phyloP scores from a whole-genome alignment of 495 filamentous ascomycete genomes.

The Sphaerosporella brunnea region DNA sequence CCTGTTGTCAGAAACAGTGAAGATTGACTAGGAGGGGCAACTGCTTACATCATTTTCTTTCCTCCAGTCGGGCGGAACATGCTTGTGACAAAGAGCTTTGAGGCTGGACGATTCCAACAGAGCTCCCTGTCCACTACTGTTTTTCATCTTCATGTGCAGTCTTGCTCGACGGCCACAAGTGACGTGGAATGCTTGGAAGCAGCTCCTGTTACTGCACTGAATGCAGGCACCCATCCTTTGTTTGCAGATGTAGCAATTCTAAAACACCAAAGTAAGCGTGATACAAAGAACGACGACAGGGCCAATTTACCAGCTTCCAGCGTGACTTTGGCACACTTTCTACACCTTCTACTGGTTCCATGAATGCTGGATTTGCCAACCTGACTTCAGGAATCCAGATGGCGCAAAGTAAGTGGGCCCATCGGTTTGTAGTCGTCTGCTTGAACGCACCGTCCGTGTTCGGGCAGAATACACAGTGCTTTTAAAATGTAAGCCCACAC shows the following conservation, averaged over 20 bases:
- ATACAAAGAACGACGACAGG: neutral
- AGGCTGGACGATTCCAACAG: slow-evolving; percentile 73
- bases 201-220: slow-evolving; percentile 93
- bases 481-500: neutral
- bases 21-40: no score
- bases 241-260: slow-evolving; percentile 84
- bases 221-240: slow-evolving; percentile 97
- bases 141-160: slow-evolving; percentile 93
- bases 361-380: slow-evolving; percentile 87
- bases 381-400: slow-evolving; percentile 98
- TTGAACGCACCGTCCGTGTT: slow-evolving; percentile 98
- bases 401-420: slow-evolving; percentile 90
- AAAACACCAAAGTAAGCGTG: neutral
- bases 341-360: slow-evolving; percentile 95
- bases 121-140: slow-evolving; percentile 57
- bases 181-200: slow-evolving; percentile 95
- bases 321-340: slow-evolving; percentile 87
- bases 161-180: slow-evolving; percentile 80
- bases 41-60: slow-evolving; percentile 54
- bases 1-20: no score
- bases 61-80: slow-evolving; percentile 78
- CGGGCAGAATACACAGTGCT: slow-evolving; percentile 94
- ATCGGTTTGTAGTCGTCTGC: slow-evolving; percentile 83
- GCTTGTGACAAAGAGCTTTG: slow-evolving; percentile 92
- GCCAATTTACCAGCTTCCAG: slow-evolving; percentile 50